Evolutionary conservation across 2,329 filamentous ascomycete genomes (phyloP), one percentile per base, ranked within the genome.

Genomic region (Fusarium virguliforme): DNA sequence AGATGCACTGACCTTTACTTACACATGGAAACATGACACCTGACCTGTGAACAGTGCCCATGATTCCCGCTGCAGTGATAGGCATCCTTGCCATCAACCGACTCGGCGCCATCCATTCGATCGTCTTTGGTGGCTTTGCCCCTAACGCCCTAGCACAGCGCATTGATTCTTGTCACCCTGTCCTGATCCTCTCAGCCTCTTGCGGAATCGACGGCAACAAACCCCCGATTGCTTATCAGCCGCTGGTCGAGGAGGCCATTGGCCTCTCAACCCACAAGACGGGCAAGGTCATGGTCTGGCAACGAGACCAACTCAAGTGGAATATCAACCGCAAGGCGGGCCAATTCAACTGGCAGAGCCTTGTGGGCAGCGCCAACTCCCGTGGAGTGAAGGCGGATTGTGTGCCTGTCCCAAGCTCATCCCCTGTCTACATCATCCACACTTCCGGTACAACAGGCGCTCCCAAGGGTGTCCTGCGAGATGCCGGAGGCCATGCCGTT

Each of bases 71-170:
- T 0, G 93, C 94, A 2, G 80, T 97, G n/a, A 90, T 97, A 68
- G 95, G 92, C 9, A 94, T 96, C 71, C 88, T 98, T 4, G 94
- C 95, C 26, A 89, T 92, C 65, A 90, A 90, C 67, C 89, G 94
- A 9, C 85, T 98, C 1, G 95, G 95, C 10, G 95, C 94, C 15
- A 90, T 98, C 58, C 95, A 98, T 78, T 91, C 93, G 4, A 94
- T 97, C 5, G 95, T 98, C 4, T 98, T 98, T 80, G 95, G 95
- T 43, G 95, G 95, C 0, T 98, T 98, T 79, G 94, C 94, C 0
- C 86, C 94, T 0, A 85, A 87, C 9, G 93, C 94, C 4, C 85
- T 98, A 48, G 94, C 94, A 1, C 95, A 98, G 81, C 88, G 95
- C 28, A 97, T 98, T 72, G 94, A 97, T 56, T 92, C 93, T 0